Evolutionary conservation across 225 moss, liverwort and hornwort genomes (phyloP).

Genomic region (Lunularia cruciata): DNA sequence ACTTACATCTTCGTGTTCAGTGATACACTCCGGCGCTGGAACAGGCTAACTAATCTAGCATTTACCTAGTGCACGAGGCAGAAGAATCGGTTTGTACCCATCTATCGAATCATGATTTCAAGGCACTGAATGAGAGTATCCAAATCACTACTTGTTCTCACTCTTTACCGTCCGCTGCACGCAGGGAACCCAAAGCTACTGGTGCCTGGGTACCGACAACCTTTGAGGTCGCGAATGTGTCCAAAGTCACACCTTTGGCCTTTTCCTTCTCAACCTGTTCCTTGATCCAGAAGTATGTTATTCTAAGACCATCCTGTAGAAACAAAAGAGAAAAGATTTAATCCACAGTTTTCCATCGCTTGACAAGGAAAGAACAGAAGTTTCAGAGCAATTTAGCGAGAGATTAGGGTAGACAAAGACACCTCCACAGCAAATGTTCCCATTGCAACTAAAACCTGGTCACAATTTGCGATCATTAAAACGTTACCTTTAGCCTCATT

Average conservation of each 20-base stretch:
- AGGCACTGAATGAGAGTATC: not conserved
- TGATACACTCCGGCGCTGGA: not conserved
- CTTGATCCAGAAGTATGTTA: conserved; percentile 88
- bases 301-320: conserved; percentile 64
- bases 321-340: not conserved
- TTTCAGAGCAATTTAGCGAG: no score
- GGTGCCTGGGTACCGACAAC: conserved; percentile 94
- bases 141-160: conserved; percentile 9
- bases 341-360: no score
- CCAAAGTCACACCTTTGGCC: conserved; percentile 33
- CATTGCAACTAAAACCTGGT: not conserved
- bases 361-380: not conserved
- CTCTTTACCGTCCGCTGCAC: conserved; percentile 77
- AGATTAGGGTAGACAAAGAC: no score
- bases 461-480: not conserved
- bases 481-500: conserved; percentile 63
- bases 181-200: conserved; percentile 72
- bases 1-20: not conserved
- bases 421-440: not conserved
- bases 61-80: not conserved
- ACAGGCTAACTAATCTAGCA: not conserved
- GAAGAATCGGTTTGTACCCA: not conserved
- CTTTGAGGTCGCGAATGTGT: conserved; percentile 65
- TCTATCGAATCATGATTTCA: not conserved
- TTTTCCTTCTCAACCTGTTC: conserved; percentile 73